Evolutionary conservation across 805 yeast species (phyloP), one percentile per base, ranked within the genome.

Genomic region (Zygosaccharomyces lentus): DNA sequence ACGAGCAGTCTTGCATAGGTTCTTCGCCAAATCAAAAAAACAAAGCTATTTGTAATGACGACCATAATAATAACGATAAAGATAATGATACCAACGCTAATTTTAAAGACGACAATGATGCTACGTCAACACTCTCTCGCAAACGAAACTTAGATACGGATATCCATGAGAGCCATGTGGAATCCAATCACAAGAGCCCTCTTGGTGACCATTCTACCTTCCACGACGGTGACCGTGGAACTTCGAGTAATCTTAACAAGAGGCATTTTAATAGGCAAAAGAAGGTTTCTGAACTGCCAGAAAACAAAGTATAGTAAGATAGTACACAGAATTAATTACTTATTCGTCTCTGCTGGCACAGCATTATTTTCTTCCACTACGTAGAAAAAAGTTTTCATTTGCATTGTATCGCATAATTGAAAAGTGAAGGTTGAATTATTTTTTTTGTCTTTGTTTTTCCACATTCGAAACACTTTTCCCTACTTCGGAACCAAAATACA

Each of bases 101-200:
- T 34, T 44, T 4, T 27, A 31, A 19, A 24, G 41, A 24, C n/a
- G 37, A 13, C 19, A 7, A 25, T 16, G 43, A 32, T 17, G 45
- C 39, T 21, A 27, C 26, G 25, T 34, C 43, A 3, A 34, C 29
- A 5, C 27, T 34, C 16, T 44, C 50, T 25, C 38, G 53, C 30
- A 49, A 49, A 39, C 41, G 53, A 15, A 49, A 49, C 19, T 23
- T 46, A 26, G 53, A 49, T 23, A 26, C 31, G 17, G 43, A 38
- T 38, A 6, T 27, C 16, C 15, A 27, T 13, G 34, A 27, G 26
- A 27, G 27, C 25, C 12, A n/a, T n/a, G 25, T 17, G 27, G 41
- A 27, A 16, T 12, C 21, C 17, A 16, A 38, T 8, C 26, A 13
- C 27, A 38, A 27, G 12, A 21, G 13, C 16, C 27, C 31, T 17